Conservation (phyloP, 257 asterid species). For the Fraxinus americana region DNA sequence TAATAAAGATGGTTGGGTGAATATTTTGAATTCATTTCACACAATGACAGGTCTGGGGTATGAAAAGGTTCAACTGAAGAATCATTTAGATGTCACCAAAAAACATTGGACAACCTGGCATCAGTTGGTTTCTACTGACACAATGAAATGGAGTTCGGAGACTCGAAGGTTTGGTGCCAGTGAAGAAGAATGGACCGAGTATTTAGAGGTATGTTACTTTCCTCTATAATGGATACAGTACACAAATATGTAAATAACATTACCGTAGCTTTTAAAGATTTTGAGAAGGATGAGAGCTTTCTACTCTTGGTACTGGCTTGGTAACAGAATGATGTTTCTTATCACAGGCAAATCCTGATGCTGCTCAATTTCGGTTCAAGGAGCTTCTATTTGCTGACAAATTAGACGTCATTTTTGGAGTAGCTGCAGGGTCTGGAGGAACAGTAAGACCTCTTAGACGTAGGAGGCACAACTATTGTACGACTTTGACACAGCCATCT, state of each 20-base stretch:
- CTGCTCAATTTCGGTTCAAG: conserved; percentile 34
- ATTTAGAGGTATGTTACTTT: conserved; percentile 25
- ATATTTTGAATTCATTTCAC: conserved; percentile 35
- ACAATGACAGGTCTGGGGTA: conserved; percentile 30
- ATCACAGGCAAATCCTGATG: conserved; percentile 35
- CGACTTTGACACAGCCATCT: conserved; percentile 22
- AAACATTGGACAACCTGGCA: conserved; percentile 41
- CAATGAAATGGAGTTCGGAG: conserved; percentile 36
- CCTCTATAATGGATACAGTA: background rate
- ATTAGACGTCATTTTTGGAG: conserved; percentile 30
- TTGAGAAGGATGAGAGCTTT: background rate
- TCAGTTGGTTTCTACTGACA: conserved; percentile 24
- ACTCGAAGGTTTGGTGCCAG: conserved; percentile 34
- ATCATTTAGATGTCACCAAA: conserved; percentile 43
- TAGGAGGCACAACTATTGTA: conserved; percentile 17
- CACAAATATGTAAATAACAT: no score
- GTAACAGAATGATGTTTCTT: background rate
- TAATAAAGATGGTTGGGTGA: conserved; percentile 33
- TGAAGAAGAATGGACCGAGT: conserved; percentile 35
- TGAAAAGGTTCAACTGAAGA: conserved; percentile 41
- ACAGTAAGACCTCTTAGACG: conserved; percentile 1
- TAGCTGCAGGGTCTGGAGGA: conserved; percentile 17
- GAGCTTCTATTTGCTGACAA: conserved; percentile 38
- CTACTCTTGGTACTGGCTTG: background rate
- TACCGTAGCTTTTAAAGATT: no score